phyloP scores from a whole-genome alignment of 495 filamentous ascomycete genomes.

The Penicillium desertorum region DNA sequence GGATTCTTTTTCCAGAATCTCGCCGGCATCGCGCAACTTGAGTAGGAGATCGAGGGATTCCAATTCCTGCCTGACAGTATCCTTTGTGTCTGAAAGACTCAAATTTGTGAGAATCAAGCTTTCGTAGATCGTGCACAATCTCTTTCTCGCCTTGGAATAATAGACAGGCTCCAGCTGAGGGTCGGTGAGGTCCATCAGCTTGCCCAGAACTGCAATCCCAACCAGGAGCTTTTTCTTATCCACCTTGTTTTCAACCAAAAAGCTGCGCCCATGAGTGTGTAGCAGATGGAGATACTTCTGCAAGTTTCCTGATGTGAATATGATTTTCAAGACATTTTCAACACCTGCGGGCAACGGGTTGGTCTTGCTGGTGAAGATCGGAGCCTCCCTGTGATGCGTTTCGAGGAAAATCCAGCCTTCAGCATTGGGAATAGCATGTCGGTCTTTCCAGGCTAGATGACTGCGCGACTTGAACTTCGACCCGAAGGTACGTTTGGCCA shows the following conservation, averaged over 20 bases:
- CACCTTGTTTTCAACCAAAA: not conserved
- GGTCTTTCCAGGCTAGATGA: constrained; percentile 12
- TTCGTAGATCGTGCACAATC: not conserved
- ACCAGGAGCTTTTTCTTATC: not conserved
- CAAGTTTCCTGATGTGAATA: not conserved
- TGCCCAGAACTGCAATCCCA: not conserved
- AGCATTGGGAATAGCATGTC: not conserved
- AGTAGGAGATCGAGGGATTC: not conserved
- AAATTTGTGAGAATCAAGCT: not conserved
- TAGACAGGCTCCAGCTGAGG: not conserved
- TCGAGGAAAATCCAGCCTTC: constrained; percentile 7
- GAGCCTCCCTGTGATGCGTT: not conserved
- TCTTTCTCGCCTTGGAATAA: not conserved
- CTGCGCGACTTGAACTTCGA: constrained; percentile 6
- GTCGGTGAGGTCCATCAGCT: not conserved
- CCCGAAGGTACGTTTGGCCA: constrained; percentile 7
- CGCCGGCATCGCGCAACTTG: constrained; percentile 1
- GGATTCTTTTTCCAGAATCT: not conserved
- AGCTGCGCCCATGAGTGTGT: not conserved
- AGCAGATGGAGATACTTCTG: not conserved
- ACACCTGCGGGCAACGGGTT: not conserved
- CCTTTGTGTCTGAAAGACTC: too few species aligned
- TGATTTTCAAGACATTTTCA: not conserved
- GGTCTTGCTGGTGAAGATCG: not conserved
- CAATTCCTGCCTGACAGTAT: not conserved